Evolutionary conservation across 768 basidiomycete species (phyloP).

Genomic region (Ramaria sp.): DNA sequence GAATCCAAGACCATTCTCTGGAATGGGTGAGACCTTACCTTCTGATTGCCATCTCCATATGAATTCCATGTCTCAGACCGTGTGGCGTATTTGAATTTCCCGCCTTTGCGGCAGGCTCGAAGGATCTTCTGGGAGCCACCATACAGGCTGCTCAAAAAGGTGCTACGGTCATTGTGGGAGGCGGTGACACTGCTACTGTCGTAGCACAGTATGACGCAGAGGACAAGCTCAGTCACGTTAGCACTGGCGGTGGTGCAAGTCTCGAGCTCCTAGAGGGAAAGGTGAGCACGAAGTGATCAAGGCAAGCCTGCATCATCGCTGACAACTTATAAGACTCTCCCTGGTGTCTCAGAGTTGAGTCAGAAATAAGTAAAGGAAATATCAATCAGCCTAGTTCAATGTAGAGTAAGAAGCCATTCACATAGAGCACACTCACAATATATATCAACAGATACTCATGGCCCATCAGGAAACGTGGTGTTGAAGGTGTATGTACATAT

Average conservation of each 20-base stretch:
- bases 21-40: constrained; percentile 57
- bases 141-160: constrained; percentile 82
- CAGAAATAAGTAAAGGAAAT: constrained; percentile 39
- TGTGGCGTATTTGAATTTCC: constrained; percentile 98
- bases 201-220: constrained; percentile 81
- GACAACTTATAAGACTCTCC: constrained; percentile 46
- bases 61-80: constrained; percentile 43
- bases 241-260: constrained; percentile 89
- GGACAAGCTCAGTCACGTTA: constrained; percentile 88
- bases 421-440: no score
- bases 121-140: constrained; percentile 71
- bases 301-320: background rate
- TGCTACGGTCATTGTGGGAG: constrained; percentile 89
- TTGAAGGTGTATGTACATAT: no score
- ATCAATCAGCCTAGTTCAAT: background rate
- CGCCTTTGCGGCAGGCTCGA: constrained; percentile 79
- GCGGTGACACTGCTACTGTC: constrained; percentile 93
- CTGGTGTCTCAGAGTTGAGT: constrained; percentile 86
- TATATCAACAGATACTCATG: no score
- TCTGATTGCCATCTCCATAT: background rate
- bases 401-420: background rate
- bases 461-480: no score
- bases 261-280: constrained; percentile 97
- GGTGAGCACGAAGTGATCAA: constrained; percentile 33
- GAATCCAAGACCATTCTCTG: constrained; percentile 94